Evolutionary conservation across 1,284 basidiomycete genomes (phyloP), one percentile per base, ranked within the genome.

Genomic region (Singerocomus inundabilis): DNA sequence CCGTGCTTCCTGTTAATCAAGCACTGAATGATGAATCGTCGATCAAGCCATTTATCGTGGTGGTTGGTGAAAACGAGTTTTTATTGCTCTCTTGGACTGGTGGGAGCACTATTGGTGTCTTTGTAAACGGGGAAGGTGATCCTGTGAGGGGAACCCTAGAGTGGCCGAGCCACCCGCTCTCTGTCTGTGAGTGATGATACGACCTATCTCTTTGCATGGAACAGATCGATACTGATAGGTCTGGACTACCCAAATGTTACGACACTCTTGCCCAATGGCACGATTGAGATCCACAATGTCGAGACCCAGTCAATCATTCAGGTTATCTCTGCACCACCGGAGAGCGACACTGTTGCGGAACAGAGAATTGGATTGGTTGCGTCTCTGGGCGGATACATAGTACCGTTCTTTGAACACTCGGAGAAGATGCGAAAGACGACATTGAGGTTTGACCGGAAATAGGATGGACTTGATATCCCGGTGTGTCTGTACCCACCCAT

Each of bases 121-220:
- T 97, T 63, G 76, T 96, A 54, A 91, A 81, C 25, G 82, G 84
- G 0, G 79, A 84, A 11, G 93, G 92, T 1, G 92, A 95, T 66
- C 92, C 93, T 11, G 87, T 92, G 9, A 79, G 93, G 38, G 92
- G 92, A 2, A 94, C 93, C 3, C 72, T 96, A 30, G 82, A 93
- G 63, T 96, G 91, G 91, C 75, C 81, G 1, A 78, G 75, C 39
- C 84, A 94, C 71, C 91, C 93, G 0, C 71, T 84, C 34, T 80
- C 85, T 11, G 73, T 94, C 33, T 84, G 92, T 93, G 59, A 62
- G 88, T 77, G 13, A n/a, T 32, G 18, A 37, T 39, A 6, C 35
- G 6, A 30, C 15, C 18, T 31, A 18, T 26, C 36, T 31, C n/a
- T 35, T 18, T n/a, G 15, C 30, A 26, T 18, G 42, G 26, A 37